Conservation (phyloP, 768 basidiomycete genomes). For the Cubamyces lactineus region DNA sequence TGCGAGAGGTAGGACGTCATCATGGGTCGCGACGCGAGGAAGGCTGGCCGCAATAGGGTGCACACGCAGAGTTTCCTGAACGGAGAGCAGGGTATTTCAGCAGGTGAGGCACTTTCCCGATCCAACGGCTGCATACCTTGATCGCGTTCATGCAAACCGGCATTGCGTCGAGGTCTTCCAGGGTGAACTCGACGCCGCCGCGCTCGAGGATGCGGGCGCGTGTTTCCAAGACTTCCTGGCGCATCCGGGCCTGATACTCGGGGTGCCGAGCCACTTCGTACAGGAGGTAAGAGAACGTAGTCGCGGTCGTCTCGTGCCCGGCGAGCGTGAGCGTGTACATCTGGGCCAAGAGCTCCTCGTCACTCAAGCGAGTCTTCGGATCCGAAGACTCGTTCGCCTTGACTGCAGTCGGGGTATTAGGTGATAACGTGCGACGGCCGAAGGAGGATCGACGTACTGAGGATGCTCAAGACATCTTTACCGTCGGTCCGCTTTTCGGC, state of each 20-base stretch:
- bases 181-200: constrained; percentile 17
- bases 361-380: constrained; percentile 12
- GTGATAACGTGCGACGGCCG: too few species aligned
- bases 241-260: constrained; percentile 19
- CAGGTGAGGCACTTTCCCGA: neutral
- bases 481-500: constrained; percentile 14
- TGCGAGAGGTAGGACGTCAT: constrained; percentile 31
- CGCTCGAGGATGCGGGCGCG: constrained; percentile 1
- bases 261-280: constrained; percentile 22
- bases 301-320: constrained; percentile 24
- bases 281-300: constrained; percentile 16
- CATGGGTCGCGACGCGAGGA: constrained; percentile 26
- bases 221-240: constrained; percentile 18
- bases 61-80: constrained; percentile 30
- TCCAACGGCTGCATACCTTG: constrained; percentile 14
- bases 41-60: constrained; percentile 26
- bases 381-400: constrained; percentile 27
- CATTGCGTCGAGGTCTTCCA: constrained; percentile 21
- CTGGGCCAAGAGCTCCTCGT: constrained; percentile 26
- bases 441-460: constrained; percentile 8
- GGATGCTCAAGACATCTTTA: constrained; percentile 29
- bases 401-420: neutral
- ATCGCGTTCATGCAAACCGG: constrained; percentile 3
- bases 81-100: too few species aligned
- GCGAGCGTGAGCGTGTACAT: constrained; percentile 23